A percentile compares a stretch with the other conserved stretches of the same genome.
phyloP scores from a whole-genome alignment of 345 rosid species.

The Cochlearia excelsa region DNA sequence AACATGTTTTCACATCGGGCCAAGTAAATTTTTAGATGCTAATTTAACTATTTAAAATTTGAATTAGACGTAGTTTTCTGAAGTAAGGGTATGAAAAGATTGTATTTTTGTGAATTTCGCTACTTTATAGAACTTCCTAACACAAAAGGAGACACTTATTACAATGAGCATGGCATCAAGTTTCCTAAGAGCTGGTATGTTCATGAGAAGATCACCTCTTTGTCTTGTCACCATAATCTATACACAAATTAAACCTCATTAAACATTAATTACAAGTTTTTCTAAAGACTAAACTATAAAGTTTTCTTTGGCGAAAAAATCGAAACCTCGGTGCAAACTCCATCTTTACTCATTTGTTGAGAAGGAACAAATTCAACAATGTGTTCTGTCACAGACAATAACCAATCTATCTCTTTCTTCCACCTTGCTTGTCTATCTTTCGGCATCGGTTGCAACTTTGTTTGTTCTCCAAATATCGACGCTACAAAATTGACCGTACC shows the following conservation, averaged over 20 bases:
- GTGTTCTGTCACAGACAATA: slow-evolving; percentile 76
- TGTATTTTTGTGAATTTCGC: too few relatives aligned
- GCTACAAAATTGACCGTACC: slow-evolving; percentile 42
- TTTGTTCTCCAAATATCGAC: slow-evolving; percentile 75
- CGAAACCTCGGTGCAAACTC: slow-evolving; percentile 70
- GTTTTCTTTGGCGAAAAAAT: not conserved
- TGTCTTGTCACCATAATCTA: slow-evolving; percentile 89
- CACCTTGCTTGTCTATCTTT: slow-evolving; percentile 71
- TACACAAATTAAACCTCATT: not conserved
- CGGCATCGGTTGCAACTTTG: slow-evolving; percentile 73
- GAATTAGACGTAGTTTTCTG: too few relatives aligned
- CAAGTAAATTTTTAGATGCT: not conserved
- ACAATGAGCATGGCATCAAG: slow-evolving; percentile 88
- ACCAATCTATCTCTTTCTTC: slow-evolving; percentile 88
- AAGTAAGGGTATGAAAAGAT: too few relatives aligned
- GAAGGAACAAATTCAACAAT: slow-evolving; percentile 85
- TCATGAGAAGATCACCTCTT: slow-evolving; percentile 77
- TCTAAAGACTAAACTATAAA: not conserved
- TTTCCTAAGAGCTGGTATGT: slow-evolving; percentile 82
- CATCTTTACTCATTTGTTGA: slow-evolving; percentile 62
- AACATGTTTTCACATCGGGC: slow-evolving; percentile 8
- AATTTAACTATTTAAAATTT: too few relatives aligned
- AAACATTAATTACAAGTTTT: not conserved
- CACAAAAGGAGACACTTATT: slow-evolving; percentile 36
- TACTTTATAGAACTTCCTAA: not conserved